Base-by-base conservation (phyloP, 2,329 filamentous ascomycete species). In the Colletotrichum cordylinicola region DNA sequence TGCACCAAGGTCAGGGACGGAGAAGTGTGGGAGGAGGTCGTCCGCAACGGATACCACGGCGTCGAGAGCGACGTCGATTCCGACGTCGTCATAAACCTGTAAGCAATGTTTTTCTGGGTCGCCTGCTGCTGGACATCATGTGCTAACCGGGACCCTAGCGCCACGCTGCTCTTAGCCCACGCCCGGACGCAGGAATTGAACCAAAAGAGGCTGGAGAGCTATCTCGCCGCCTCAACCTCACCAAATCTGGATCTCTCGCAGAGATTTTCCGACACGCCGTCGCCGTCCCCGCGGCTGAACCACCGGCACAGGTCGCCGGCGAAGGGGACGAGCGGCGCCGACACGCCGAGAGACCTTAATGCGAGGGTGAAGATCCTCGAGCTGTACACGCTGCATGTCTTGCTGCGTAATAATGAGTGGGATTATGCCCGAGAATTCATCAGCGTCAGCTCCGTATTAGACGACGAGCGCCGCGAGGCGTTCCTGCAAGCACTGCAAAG, bases 351-450 rank as follows among this genome's bases (percentile, higher is more conserved):
- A 77, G 95, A 98, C 82, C 91, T 98, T 43, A 93, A 94, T 79
- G 93, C 95, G 6, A 91, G 96, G 61, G 93, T 98, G 78, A 98
- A 98, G 86, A 94, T 99, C 56, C 91, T 99, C 67, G 97, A 99
- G 85, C 90, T 99, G 10, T 99, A 98, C 84, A 98, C 96, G 2
- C 90, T 99, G 6, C 97, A 99, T 82, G 95, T 98, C 9, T 91
- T 99, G n/a, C 93, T 96, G 7, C 91, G 95, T 69, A 98, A 98
- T 80, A 93, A 95, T 72, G 96, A 98, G 85, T 99, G 97, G 97
- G 95, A 98, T 74, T 98, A 98, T 80, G 95, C 97, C 6, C 91
- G 92, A 75, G 95, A 98, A 80, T 98, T 98, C 83, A 98, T 98
- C 81, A 92, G 90, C 80, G 92, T 95, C 81, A 97, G 93, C 83